A percentile compares a stretch with the other conserved stretches of the same genome.
Evolutionary conservation across 2,329 filamentous ascomycete species (phyloP).

Genomic region (Diaporthe sp.): DNA sequence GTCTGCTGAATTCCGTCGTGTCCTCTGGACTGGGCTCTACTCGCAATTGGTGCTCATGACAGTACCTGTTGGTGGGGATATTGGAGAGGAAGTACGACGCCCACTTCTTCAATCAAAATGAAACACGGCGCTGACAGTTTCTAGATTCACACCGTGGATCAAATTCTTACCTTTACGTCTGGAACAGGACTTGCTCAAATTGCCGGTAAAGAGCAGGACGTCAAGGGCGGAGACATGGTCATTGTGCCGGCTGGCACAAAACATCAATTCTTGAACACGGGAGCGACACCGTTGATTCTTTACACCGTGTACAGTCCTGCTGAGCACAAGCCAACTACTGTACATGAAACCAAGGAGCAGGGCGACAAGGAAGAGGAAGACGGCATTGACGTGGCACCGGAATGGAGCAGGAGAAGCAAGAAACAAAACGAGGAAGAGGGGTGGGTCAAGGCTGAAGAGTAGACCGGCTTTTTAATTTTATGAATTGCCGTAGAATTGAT

Average conservation of each 20-base stretch:
- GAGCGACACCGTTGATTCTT: conserved; percentile 70
- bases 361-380: conserved; percentile 74
- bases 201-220: conserved; percentile 68
- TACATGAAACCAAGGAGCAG: conserved; percentile 75
- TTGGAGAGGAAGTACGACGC: conserved; percentile 71
- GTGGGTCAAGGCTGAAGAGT: conserved; percentile 54
- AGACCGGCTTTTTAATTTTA: neutral
- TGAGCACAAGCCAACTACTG: conserved; percentile 71
- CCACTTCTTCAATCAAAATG: neutral
- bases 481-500: neutral
- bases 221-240: conserved; percentile 55
- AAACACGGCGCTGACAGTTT: neutral
- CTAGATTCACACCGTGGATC: conserved; percentile 71
- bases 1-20: conserved; percentile 72
- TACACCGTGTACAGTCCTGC: conserved; percentile 75
- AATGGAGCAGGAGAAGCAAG: conserved; percentile 71
- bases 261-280: conserved; percentile 76
- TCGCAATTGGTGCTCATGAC: conserved; percentile 76
- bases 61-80: conserved; percentile 73
- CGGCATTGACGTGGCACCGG: conserved; percentile 71
- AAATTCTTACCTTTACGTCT: conserved; percentile 75
- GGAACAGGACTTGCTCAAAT: conserved; percentile 71
- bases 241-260: conserved; percentile 74
- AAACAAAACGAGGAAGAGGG: conserved; percentile 67
- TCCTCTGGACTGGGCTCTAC: conserved; percentile 74